phyloP scores from a whole-genome alignment of 2,329 filamentous ascomycete species.

The Fusarium sp. region DNA sequence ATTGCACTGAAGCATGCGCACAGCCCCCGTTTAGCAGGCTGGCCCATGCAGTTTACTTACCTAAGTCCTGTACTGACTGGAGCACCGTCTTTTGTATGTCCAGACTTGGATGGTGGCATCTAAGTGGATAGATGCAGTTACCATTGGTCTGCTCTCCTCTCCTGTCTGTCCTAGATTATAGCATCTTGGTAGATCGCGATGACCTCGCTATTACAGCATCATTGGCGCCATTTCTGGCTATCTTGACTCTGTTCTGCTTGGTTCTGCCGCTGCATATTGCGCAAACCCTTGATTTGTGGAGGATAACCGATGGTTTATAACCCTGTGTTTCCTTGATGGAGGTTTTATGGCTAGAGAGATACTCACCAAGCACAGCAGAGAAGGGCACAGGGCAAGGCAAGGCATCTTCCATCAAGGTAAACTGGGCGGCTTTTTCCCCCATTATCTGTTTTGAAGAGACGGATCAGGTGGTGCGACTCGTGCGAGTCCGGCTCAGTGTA shows the following conservation, averaged over 20 bases:
- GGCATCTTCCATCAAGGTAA: neutral
- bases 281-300: neutral
- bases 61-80: neutral
- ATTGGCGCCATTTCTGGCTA: neutral
- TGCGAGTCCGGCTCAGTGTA: conserved; percentile 40
- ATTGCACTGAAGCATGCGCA: conserved; percentile 19
- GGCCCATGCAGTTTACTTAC: conserved; percentile 22
- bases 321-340: neutral
- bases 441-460: neutral
- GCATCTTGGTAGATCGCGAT: conserved; percentile 2
- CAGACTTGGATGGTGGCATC: neutral
- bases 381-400: neutral
- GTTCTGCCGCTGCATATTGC: neutral
- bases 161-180: neutral
- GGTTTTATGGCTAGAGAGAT: neutral
- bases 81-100: neutral
- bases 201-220: neutral
- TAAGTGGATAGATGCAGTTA: neutral
- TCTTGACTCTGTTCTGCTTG: conserved; percentile 4
- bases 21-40: conserved; percentile 29
- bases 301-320: neutral
- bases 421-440: neutral
- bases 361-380: neutral
- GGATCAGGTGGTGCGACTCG: conserved; percentile 41
- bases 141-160: neutral